These are phyloP conservation scores for Monosporascus sp. DNA, from an alignment of 2,329 filamentous ascomycete genomes.

Conservation along the genomic window DNA sequence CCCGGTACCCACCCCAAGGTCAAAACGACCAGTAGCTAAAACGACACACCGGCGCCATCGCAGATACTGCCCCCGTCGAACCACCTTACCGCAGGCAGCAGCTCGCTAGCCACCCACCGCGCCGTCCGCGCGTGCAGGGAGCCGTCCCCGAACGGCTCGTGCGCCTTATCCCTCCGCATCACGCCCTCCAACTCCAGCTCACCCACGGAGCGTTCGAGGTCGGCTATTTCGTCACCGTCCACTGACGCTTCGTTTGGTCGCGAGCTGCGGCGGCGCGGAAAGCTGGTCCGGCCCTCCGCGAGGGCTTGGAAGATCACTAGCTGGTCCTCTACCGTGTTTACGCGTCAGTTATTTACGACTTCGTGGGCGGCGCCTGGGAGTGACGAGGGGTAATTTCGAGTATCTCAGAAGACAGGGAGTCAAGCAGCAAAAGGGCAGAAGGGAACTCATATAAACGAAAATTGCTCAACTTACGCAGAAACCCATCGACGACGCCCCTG, in stretches of 20 bases:
- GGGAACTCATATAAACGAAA: no score
- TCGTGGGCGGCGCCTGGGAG: no score
- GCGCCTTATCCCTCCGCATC: slow-evolving; percentile 33
- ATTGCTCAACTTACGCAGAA: slow-evolving; percentile 30
- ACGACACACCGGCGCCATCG: slow-evolving; percentile 35
- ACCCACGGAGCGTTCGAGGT: slow-evolving; percentile 10
- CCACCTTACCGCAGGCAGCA: slow-evolving; percentile 45
- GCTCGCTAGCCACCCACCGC: slow-evolving; percentile 49
- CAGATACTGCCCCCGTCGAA: slow-evolving; percentile 46
- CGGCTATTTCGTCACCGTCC: slow-evolving; percentile 7
- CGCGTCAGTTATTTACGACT: no score
- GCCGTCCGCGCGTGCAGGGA: slow-evolving; percentile 54
- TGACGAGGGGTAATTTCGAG: no score
- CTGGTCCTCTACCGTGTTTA: slow-evolving; percentile 42
- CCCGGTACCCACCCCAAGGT: no score
- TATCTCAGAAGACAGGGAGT: no score
- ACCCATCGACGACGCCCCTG: slow-evolving; percentile 45
- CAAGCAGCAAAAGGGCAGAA: no score
- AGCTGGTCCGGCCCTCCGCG: slow-evolving; percentile 44
- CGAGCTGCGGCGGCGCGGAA: slow-evolving; percentile 28
- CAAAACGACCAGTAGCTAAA: not conserved
- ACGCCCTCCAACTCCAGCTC: slow-evolving; percentile 10
- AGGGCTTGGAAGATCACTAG: slow-evolving; percentile 55
- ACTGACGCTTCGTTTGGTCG: slow-evolving; percentile 1
- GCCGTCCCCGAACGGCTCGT: slow-evolving; percentile 50